Conservation (phyloP, 768 basidiomycete species). For the Flagelloscypha sp. region DNA sequence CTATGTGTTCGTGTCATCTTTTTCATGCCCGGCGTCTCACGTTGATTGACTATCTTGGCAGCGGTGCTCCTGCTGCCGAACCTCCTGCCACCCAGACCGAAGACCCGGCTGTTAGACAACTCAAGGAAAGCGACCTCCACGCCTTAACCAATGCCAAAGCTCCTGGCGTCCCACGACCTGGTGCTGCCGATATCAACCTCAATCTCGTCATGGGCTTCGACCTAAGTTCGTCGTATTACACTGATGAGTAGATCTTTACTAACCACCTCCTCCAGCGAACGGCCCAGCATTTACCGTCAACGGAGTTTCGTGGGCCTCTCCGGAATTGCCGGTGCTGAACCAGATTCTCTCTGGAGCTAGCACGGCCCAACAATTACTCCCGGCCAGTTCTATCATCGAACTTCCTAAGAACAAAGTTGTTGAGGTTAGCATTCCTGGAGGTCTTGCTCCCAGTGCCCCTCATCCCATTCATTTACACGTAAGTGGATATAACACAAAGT, state of each 20-base stretch:
- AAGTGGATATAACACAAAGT: conserved; percentile 5
- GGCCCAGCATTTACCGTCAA: conserved; percentile 22
- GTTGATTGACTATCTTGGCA: too few relatives aligned
- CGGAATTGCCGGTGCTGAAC: conserved; percentile 40
- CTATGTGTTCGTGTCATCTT: conserved; percentile 27
- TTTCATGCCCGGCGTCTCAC: too few relatives aligned
- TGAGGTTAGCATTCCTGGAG: conserved; percentile 24
- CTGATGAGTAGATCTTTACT: conserved; percentile 4
- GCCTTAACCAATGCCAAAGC: conserved; percentile 17
- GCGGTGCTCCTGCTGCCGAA: conserved; percentile 31
- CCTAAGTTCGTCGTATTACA: too few relatives aligned
- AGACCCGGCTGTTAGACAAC: conserved; percentile 9
- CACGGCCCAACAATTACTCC: conserved; percentile 21
- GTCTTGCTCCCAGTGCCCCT: conserved; percentile 1
- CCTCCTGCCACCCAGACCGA: conserved; percentile 26
- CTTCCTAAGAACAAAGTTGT: conserved; percentile 25
- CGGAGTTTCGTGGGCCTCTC: conserved; percentile 27
- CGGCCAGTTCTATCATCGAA: conserved; percentile 20
- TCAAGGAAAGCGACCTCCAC: conserved; percentile 21
- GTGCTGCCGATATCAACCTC: conserved; percentile 24
- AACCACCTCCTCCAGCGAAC: conserved; percentile 10
- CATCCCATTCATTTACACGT: conserved; percentile 45
- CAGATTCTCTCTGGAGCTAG: conserved; percentile 28
- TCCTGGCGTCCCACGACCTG: conserved; percentile 18
- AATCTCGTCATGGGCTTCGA: conserved; percentile 3